Percentiles rank a stretch among this genome's conserved stretches.
Conservation (phyloP, 768 basidiomycete genomes). For the Hericium coralloides region DNA sequence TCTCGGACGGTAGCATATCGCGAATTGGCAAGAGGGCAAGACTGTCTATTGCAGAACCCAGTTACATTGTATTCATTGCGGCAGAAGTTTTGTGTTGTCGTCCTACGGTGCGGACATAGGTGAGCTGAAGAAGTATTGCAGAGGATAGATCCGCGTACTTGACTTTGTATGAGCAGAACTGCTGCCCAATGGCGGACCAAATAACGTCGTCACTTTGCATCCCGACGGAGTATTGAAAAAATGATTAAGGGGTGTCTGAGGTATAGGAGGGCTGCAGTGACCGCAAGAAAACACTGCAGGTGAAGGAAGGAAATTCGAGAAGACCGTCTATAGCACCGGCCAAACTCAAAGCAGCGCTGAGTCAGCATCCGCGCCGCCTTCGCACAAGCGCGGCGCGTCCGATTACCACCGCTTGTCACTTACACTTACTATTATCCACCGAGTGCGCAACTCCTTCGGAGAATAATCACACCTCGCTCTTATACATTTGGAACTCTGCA, state of each 20-base stretch:
- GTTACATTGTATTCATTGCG: slow-evolving; percentile 98
- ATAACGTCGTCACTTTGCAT: slow-evolving; percentile 99
- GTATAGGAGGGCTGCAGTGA: background rate
- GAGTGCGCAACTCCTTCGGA: too few relatives aligned
- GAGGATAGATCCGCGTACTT: slow-evolving; percentile 51
- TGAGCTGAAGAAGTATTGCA: slow-evolving; percentile 7
- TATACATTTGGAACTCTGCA: too few relatives aligned
- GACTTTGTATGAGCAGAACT: slow-evolving; percentile 99
- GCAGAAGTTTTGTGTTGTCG: slow-evolving; percentile 95
- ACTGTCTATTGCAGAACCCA: slow-evolving; percentile 89
- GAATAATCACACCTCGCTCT: too few relatives aligned
- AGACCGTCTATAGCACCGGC: too few relatives aligned
- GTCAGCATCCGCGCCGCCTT: too few relatives aligned
- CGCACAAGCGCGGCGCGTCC: too few relatives aligned
- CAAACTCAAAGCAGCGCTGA: too few relatives aligned
- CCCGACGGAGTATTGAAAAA: background rate
- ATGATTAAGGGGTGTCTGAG: background rate
- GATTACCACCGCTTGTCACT: too few relatives aligned
- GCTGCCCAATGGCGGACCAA: slow-evolving; percentile 90
- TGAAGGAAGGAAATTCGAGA: too few relatives aligned
- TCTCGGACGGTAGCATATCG: slow-evolving; percentile 98
- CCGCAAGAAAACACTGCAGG: too few relatives aligned
- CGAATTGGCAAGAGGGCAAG: slow-evolving; percentile 97
- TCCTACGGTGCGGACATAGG: slow-evolving; percentile 36
- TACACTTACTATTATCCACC: too few relatives aligned